phyloP scores from a whole-genome alignment of 305 asterid genomes.

The Plantago coronopus region DNA sequence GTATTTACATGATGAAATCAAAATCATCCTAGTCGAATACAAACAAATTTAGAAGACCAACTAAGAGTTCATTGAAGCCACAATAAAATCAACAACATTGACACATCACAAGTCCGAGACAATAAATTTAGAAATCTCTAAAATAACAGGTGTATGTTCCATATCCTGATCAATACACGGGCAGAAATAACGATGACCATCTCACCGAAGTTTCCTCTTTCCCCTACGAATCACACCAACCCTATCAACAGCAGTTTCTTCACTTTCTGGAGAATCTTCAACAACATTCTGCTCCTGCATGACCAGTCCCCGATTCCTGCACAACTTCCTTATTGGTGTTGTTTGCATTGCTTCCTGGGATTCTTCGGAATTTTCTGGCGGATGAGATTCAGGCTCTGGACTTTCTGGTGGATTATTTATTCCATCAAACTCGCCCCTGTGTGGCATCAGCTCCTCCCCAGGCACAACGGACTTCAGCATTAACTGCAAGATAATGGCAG shows the following conservation, averaged over 20 bases:
- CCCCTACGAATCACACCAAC: constrained; percentile 60
- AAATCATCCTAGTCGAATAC: neutral
- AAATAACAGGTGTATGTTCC: neutral
- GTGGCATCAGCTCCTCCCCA: constrained; percentile 90
- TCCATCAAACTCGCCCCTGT: constrained; percentile 32
- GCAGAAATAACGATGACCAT: neutral
- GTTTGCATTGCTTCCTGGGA: constrained; percentile 40
- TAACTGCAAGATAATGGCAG: constrained; percentile 40
- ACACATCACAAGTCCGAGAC: constrained; percentile 13
- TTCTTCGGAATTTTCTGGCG: constrained; percentile 30
- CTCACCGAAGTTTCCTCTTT: constrained; percentile 53
- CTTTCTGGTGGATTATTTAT: constrained; percentile 22
- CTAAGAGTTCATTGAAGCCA: neutral
- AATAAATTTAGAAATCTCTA: constrained; percentile 5
- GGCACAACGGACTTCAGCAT: constrained; percentile 61
- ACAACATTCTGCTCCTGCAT: constrained; percentile 68
- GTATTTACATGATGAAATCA: neutral
- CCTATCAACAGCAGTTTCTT: constrained; percentile 27
- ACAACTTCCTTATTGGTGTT: constrained; percentile 81
- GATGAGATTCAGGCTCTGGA: neutral
- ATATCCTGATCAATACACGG: neutral
- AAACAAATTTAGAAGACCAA: neutral
- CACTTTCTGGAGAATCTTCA: constrained; percentile 73
- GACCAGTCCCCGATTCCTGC: constrained; percentile 83
- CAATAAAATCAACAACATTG: constrained; percentile 27